Evolutionary conservation across 495 filamentous ascomycete species (phyloP), one percentile per base, ranked within the genome.

Genomic region (Trichodelitschia bisporula): DNA sequence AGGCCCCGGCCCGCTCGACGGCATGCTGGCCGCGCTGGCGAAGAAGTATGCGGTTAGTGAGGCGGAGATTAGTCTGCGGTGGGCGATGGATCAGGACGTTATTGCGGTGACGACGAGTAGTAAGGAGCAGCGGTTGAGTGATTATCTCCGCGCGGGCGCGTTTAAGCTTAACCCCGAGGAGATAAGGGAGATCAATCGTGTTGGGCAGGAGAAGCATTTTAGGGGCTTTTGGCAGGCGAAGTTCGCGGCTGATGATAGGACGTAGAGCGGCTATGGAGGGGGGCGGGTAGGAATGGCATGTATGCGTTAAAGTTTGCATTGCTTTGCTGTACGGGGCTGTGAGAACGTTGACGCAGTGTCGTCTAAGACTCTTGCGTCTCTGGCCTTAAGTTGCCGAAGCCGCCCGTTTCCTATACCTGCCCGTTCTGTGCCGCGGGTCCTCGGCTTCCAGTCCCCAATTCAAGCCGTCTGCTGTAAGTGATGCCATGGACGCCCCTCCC

Each of bases 51-150:
- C 58, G 3, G 80, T 89, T 15, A 60, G 51, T 10, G 58, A 68
- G 33, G 61, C 56, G 0, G 77, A 84, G 36, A 58, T 90, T 31
- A 56, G 59, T 13, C 40, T 90, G 36, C 49, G 82, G 33, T 92
- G 80, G 80, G 63, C 61, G 18, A 50, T 90, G 19, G 77, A 92
- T 38, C 75, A 79, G 43, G 77, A 69, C 24, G 51, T 74, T 30
- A 66, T 83, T n/a, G 54, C 64, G 0, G 51, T 90, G 37, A 89
- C 79, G 1, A 90, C 82, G 12, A 80, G 69, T 45, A 50, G 54
- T 20, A 89, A 63, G 41, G 51, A 83, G 50, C 50, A 71, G 35
- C 51, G 79, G 29, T 38, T 92, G 43, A 60, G 56, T 36, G 59
- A 61, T 34, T 84, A 75, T 41, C 41, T 80, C 40, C 45, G 55